Base-by-base conservation (phyloP, 2,329 filamentous ascomycete genomes). In the Penicillium brasilianum region DNA sequence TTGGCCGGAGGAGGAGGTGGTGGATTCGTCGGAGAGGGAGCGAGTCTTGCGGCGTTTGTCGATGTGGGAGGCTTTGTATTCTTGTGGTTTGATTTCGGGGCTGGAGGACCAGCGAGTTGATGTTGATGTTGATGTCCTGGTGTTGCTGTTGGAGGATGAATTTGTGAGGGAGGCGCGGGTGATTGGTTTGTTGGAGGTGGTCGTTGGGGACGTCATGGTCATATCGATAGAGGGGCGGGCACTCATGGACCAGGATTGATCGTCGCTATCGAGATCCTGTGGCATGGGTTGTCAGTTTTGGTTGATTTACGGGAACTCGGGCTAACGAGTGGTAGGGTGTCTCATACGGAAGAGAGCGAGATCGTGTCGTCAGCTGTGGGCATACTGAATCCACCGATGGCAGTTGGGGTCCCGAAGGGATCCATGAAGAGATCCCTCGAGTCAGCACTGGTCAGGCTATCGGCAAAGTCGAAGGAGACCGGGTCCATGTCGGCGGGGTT, bases 251-350 rank as follows among this genome's bases (percentile, higher is more conserved):
- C 72, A 75, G 4, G 71, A 65, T 49, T 74, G 74, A 57, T 76
- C 74, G 43, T 76, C 74, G 60, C 74, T 76, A 62, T 76, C 73
- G 13, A 71, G 62, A 8, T 75, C 74, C 74, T 74, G 39, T 3
- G 34, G 14, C n/a, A 46, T n/a, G 3, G 25, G 18, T 8, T n/a
- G 30, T 51, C 22, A 51, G 48, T 36, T 9, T n/a, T 30, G 46
- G 10, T 20, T n/a, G 25, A 10, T 50, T n/a, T n/a, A n/a, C n/a
- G n/a, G n/a, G n/a, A n/a, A n/a, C n/a, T n/a, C n/a, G n/a, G n/a
- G 46, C 4, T 7, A 2, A 10, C 20, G 30, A n/a, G n/a, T 14
- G 30, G 13, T 46, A 37, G 39, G 5, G 5, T 14, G n/a, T 41
- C 11, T 44, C 63, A 48, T 70, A 69, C 66, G 34, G 69, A 71